Evolutionary conservation across 2,329 filamentous ascomycete genomes (phyloP).

Genomic region (Cadophora luteo-olivacea): DNA sequence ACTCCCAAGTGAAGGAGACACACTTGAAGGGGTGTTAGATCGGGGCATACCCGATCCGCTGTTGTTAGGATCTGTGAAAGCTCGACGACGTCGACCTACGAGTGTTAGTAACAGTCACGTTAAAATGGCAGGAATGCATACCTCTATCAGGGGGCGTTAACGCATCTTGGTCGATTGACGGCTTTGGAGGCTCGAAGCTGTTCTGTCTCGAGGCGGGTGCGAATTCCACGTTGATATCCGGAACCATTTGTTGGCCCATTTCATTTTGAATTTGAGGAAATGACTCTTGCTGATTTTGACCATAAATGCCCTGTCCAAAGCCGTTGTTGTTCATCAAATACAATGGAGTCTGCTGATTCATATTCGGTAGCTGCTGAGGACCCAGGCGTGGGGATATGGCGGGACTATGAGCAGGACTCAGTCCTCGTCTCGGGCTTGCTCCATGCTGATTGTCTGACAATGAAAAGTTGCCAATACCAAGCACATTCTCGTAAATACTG

Average conservation of each 20-base stretch:
- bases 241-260: constrained; percentile 78
- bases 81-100: constrained; percentile 45
- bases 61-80: constrained; percentile 46
- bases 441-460: constrained; percentile 70
- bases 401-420: constrained; percentile 79
- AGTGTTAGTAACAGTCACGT: constrained; percentile 31
- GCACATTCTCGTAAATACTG: constrained; percentile 76
- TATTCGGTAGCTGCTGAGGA: constrained; percentile 61
- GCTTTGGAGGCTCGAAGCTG: constrained; percentile 70
- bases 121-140: constrained; percentile 45
- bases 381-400: constrained; percentile 69
- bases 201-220: constrained; percentile 75
- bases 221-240: constrained; percentile 93
- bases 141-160: constrained; percentile 81
- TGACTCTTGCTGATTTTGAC: constrained; percentile 53
- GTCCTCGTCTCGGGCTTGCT: constrained; percentile 71
- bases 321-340: constrained; percentile 55
- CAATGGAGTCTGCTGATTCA: constrained; percentile 52
- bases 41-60: constrained; percentile 51
- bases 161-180: constrained; percentile 73
- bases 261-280: constrained; percentile 59
- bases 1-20: constrained; percentile 61
- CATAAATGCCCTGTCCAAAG: constrained; percentile 58
- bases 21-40: constrained; percentile 56
- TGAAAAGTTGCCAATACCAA: constrained; percentile 80